A percentile compares a stretch with the other conserved stretches of the same genome.
Conservation (phyloP, 2,329 filamentous ascomycete species). For the Dothidotthia symphoricarpi region DNA sequence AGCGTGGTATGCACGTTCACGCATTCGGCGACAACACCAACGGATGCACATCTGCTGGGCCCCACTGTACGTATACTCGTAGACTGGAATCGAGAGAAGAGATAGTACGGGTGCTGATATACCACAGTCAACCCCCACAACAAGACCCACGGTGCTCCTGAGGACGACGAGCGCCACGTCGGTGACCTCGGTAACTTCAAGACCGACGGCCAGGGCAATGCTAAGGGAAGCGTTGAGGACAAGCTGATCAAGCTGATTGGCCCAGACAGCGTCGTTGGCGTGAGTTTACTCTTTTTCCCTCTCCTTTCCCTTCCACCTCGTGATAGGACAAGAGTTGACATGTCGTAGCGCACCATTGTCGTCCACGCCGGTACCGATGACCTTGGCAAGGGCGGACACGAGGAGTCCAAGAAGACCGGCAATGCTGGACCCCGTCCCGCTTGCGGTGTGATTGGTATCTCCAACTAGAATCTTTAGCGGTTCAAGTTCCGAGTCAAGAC, state of each 20-base stretch:
- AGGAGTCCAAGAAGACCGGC: constrained; percentile 97
- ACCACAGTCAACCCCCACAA: constrained; percentile 83
- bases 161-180: constrained; percentile 83
- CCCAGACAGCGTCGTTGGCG: constrained; percentile 89
- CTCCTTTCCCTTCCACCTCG: no score
- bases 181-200: constrained; percentile 97
- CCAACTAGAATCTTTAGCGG: constrained; percentile 54
- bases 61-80: constrained; percentile 73
- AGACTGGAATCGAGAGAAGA: neutral
- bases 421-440: constrained; percentile 92
- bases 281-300: constrained; percentile 47
- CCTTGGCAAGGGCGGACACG: constrained; percentile 85
- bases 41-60: constrained; percentile 96
- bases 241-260: constrained; percentile 92
- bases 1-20: constrained; percentile 98
- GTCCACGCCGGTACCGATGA: constrained; percentile 95
- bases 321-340: constrained; percentile 16
- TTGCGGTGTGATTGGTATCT: constrained; percentile 94
- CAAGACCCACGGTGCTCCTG: constrained; percentile 88
- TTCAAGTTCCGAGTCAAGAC: neutral
- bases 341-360: constrained; percentile 79
- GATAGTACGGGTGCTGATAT: constrained; percentile 11
- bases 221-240: constrained; percentile 77
- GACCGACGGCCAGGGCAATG: constrained; percentile 89
- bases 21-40: constrained; percentile 99